Base-by-base conservation (phyloP, 225 moss, liverwort and hornwort genomes). In the Bryoerythrophyllum caledonicum region DNA sequence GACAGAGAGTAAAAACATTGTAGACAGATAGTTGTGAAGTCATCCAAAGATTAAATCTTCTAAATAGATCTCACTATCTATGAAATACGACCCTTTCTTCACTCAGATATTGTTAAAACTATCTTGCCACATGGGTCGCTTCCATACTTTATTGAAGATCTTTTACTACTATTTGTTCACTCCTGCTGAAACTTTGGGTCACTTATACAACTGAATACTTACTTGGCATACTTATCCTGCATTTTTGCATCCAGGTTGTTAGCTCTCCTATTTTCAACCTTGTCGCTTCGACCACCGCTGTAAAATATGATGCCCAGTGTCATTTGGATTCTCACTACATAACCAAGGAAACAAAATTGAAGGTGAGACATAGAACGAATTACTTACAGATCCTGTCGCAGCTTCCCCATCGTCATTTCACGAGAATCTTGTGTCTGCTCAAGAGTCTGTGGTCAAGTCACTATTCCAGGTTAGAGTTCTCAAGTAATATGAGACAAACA, bases 171-270 rank as follows among this genome's bases (percentile, higher is more conserved):
- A 38, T 38, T 6, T 38, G 38, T 38, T 38, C 38, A 38, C 38
- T 37, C 37, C 7, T 37, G 7, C 37, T 7, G 37, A 37, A 37
- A 37, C 37, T 37, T 37, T 37, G 37, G 32, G 6, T 37, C 0
- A 37, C 37, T 37, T 37, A 32, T 7, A 37, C 30, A 37, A 7
- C 1, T 24, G 23, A 23, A 48, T 7, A 65, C 70, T 70, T 74
- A 77, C 83, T 75, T 86, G 53, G 78, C 80, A 75, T 83, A 78
- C 69, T 86, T 86, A 68, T 81, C 78, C 49, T 83, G 75, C 54
- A 83, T 78, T 76, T 75, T 81, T 24, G 71, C 52, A 44, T 77
- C 80, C 32, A 86, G 80, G 21, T 72, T 78, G 27, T 48, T 44
- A 30, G 74, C 78, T 4, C 52, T 75, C 9, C 54, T 69, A 16